Evolutionary conservation across 139 green algal genomes (phyloP), one percentile per base, ranked within the genome.

Genomic region (Coccomyxa sp.): DNA sequence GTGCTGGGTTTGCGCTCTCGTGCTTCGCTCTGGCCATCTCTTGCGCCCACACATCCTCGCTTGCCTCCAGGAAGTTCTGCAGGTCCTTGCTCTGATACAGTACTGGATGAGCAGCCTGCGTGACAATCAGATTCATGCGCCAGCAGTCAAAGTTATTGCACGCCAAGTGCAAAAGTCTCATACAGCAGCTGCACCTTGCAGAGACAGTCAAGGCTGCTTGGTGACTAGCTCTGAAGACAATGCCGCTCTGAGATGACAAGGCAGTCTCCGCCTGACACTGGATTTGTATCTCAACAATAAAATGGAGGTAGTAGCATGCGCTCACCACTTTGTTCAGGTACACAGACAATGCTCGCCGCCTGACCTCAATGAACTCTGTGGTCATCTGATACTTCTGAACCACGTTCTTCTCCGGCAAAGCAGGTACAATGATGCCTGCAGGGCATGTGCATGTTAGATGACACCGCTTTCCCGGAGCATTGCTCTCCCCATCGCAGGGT

Each of bases 341-440:
- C 29, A 93, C 83, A 78, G 94, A 80, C 74, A 99, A 86, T 0
- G 91, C 93, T 0, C 83, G 74, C 22, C 95, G 85, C 24, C 95
- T 82, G 70, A 85, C 54, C 81, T 98, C 95, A n/a, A 98, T 94
- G 85, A 99, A 99, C 27, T 97, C 92, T 6, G 81, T 84, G 18
- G 84, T 90, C 90, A 96, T 95, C 70, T 94, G 89, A 74, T 95
- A 97, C 84, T 98, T 98, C 76, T 94, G 89, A 40, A 99, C 89
- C 9, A 91, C 91, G 31, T 89, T 96, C 78, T 97, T 98, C 76
- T 98, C 93, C 5, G 95, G 95, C 70, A 98, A 82, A 1, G 95
- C 85, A 0, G 95, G 95, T 36, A 99, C 77, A 39, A 99, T 97
- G 71, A 93, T 80, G 35, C 95, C 95, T 82, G 84, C 40, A 38